These are phyloP conservation scores for Penicillium sp. DNA, from an alignment of 2,329 filamentous ascomycete genomes.

Conservation along the genomic window DNA sequence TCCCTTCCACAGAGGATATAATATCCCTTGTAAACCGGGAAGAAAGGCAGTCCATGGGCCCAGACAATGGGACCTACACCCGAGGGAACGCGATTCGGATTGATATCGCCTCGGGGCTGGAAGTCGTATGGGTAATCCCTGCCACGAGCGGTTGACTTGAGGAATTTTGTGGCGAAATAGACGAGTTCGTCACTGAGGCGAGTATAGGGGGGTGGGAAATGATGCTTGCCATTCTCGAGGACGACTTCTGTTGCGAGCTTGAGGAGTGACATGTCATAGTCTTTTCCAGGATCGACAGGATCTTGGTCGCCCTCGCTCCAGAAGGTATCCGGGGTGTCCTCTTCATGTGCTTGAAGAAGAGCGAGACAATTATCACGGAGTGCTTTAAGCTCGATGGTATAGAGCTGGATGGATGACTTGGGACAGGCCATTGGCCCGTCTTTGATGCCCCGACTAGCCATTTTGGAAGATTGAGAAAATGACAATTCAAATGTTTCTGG, in stretches of 20 bases:
- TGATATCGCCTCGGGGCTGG: slow-evolving; percentile 10
- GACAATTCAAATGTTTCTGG: neutral
- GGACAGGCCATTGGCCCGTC: slow-evolving; percentile 5
- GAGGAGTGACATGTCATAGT: slow-evolving; percentile 1
- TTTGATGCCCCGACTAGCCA: neutral
- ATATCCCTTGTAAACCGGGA: slow-evolving; percentile 21
- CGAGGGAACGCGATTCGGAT: slow-evolving; percentile 13
- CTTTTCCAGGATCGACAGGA: neutral
- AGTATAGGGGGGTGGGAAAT: slow-evolving; percentile 13
- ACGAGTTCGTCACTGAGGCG: slow-evolving; percentile 21
- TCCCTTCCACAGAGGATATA: slow-evolving; percentile 20
- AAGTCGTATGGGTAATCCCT: slow-evolving; percentile 19
- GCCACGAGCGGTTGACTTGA: neutral
- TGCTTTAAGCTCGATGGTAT: neutral
- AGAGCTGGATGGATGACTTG: neutral
- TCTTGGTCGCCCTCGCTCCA: neutral
- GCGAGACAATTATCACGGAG: neutral
- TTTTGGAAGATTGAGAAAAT: neutral
- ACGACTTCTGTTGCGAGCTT: neutral
- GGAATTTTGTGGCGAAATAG: slow-evolving; percentile 16
- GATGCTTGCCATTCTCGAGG: neutral
- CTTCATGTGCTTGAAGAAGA: neutral
- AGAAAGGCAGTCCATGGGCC: slow-evolving; percentile 22
- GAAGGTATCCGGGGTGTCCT: neutral
- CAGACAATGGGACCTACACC: slow-evolving; percentile 14